phyloP scores from a whole-genome alignment of 768 basidiomycete genomes.

The Lanmaoa rubissima region DNA sequence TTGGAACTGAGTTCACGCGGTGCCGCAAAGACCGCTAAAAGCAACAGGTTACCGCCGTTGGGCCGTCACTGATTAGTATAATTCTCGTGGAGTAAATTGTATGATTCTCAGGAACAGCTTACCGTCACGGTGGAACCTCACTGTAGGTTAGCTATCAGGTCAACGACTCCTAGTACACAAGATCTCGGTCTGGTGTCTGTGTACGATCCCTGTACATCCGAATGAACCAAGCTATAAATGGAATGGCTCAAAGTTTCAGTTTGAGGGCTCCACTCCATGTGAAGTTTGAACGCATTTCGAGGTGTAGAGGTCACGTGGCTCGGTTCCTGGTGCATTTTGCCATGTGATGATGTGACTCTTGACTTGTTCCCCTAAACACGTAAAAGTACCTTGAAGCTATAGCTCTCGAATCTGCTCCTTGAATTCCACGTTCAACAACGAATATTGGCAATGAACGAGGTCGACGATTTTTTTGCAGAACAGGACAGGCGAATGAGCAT shows the following conservation, averaged over 20 bases:
- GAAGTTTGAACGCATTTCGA: slow-evolving; percentile 6
- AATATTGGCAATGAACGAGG: slow-evolving; percentile 28
- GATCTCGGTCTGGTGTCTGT: not conserved
- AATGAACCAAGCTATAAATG: not conserved
- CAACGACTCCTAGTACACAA: not conserved
- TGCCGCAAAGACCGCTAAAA: slow-evolving; percentile 9
- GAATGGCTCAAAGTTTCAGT: not conserved
- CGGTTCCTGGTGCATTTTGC: not conserved
- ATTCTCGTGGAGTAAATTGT: not conserved
- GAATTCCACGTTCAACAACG: not conserved
- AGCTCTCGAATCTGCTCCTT: not conserved
- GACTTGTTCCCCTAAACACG: slow-evolving; percentile 8
- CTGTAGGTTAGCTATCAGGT: not conserved
- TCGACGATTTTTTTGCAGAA: slow-evolving; percentile 52
- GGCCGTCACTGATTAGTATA: not conserved
- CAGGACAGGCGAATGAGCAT: slow-evolving; percentile 53
- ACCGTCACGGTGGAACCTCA: not conserved
- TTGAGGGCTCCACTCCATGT: too few relatives aligned
- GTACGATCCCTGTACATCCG: not conserved
- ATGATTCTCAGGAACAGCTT: slow-evolving; percentile 21
- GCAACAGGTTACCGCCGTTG: not conserved
- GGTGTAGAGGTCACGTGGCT: slow-evolving; percentile 16
- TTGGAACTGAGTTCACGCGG: slow-evolving; percentile 17
- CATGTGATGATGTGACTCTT: not conserved
- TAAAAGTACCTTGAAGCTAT: not conserved